phyloP scores from a whole-genome alignment of 176 grass and related monocot species.

The Aegilops longissima region DNA sequence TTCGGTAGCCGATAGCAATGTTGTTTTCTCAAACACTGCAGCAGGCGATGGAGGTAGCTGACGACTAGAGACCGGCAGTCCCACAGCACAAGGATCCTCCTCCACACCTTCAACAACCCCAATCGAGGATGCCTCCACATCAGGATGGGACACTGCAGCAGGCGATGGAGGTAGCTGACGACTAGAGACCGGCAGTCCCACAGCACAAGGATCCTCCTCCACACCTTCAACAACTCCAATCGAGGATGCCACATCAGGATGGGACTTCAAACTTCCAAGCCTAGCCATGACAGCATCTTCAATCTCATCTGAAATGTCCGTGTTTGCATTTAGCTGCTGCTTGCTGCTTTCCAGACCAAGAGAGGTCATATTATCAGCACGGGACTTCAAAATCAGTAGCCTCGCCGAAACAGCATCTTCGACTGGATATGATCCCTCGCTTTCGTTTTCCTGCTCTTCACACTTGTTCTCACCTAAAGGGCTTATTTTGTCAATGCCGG shows the following conservation, averaged over 20 bases:
- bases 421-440: conserved; percentile 18
- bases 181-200: not conserved
- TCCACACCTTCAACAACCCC: not conserved
- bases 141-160: conserved; percentile 1
- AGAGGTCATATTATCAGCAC: conserved; percentile 19
- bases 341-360: conserved; percentile 21
- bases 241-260: not conserved
- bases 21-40: not conserved
- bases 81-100: not conserved
- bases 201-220: not conserved
- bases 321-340: not conserved
- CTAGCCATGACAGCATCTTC: conserved; percentile 40
- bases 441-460: conserved; percentile 30
- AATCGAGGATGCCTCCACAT: not conserved
- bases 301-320: conserved; percentile 1
- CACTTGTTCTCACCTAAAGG: conserved; percentile 9
- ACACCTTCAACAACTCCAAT: not conserved
- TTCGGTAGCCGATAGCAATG: not conserved
- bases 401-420: conserved; percentile 57
- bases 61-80: not conserved
- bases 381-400: conserved; percentile 39
- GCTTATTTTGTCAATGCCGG: not conserved
- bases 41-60: not conserved
- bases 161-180: not conserved
- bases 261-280: conserved; percentile 37